phyloP scores from a whole-genome alignment of 2,329 filamentous ascomycete genomes.

The Didymella sp. region DNA sequence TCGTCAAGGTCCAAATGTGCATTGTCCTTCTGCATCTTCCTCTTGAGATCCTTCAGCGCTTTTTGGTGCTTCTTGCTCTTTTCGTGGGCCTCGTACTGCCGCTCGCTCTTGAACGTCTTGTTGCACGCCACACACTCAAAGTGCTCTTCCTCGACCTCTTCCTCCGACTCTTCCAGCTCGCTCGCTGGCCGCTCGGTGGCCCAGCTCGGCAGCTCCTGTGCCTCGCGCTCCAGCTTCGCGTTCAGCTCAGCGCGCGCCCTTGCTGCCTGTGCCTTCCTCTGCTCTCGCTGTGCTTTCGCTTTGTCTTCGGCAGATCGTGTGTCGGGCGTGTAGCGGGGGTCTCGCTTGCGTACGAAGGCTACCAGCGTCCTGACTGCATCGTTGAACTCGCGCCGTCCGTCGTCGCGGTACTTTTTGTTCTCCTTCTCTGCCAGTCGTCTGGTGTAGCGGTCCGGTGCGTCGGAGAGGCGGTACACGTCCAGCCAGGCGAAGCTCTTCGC shows the following conservation, averaged over 20 bases:
- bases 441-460: slow-evolving; percentile 84
- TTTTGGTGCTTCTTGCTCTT: slow-evolving; percentile 97
- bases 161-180: slow-evolving; percentile 62
- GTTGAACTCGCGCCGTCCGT: slow-evolving; percentile 87
- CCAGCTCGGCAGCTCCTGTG: slow-evolving; percentile 76
- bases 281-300: slow-evolving; percentile 77
- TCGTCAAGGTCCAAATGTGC: slow-evolving; percentile 60
- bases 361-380: slow-evolving; percentile 88
- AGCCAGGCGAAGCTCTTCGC: slow-evolving; percentile 88
- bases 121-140: slow-evolving; percentile 70
- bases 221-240: slow-evolving; percentile 71
- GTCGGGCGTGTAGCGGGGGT: slow-evolving; percentile 82
- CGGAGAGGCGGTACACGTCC: slow-evolving; percentile 80
- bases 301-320: slow-evolving; percentile 80
- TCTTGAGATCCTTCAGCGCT: slow-evolving; percentile 77
- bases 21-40: slow-evolving; percentile 85
- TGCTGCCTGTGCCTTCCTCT: slow-evolving; percentile 83
- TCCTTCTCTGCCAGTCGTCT: slow-evolving; percentile 93
- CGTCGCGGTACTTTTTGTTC: slow-evolving; percentile 83
- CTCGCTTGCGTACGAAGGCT: slow-evolving; percentile 86
- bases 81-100: slow-evolving; percentile 89
- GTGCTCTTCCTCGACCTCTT: slow-evolving; percentile 56
- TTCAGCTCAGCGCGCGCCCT: slow-evolving; percentile 81
- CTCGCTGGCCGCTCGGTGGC: slow-evolving; percentile 66
- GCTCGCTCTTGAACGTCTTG: slow-evolving; percentile 84